These are phyloP conservation scores for Pichiaceae sp. DNA, from an alignment of 1,139 yeast genomes.

Conservation along the genomic window DNA sequence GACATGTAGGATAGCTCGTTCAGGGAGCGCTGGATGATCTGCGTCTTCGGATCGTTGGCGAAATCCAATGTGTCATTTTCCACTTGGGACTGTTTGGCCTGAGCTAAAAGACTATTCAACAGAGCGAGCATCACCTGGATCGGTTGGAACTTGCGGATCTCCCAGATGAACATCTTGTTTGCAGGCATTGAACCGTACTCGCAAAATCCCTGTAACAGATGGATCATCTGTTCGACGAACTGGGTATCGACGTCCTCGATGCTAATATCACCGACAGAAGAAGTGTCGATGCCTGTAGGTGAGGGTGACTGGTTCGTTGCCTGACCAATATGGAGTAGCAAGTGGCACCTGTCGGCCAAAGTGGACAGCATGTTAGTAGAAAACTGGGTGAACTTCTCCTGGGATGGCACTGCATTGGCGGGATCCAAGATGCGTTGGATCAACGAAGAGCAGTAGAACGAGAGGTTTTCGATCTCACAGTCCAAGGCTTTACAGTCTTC, in stretches of 20 bases:
- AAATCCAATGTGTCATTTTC: background rate
- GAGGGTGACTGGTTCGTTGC: background rate
- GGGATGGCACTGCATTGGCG: slow-evolving; percentile 7
- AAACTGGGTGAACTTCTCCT: slow-evolving; percentile 11
- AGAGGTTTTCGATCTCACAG: slow-evolving; percentile 12
- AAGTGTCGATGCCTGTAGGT: slow-evolving; percentile 4
- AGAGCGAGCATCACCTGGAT: slow-evolving; percentile 15
- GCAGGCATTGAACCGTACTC: slow-evolving; percentile 16
- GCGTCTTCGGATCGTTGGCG: slow-evolving; percentile 6
- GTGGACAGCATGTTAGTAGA: slow-evolving; percentile 12
- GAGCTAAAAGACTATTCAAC: slow-evolving; percentile 9
- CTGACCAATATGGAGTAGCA: slow-evolving; percentile 8
- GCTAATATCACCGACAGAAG: slow-evolving; percentile 11
- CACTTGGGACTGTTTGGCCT: slow-evolving; percentile 6
- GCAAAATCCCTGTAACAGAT: slow-evolving; percentile 10
- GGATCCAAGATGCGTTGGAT: slow-evolving; percentile 15
- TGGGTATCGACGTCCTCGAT: slow-evolving; percentile 4
- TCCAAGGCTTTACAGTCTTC: slow-evolving; percentile 1
- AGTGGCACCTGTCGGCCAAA: slow-evolving; percentile 13
- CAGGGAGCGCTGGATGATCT: slow-evolving; percentile 8
- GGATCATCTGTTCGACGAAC: slow-evolving; percentile 11
- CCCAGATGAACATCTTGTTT: slow-evolving; percentile 15
- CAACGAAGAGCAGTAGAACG: slow-evolving; percentile 12
- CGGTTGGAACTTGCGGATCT: slow-evolving; percentile 18
- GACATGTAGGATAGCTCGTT: slow-evolving; percentile 11